phyloP scores from a whole-genome alignment of 192 early-diverging fungal species.

The Backusella luteola region DNA sequence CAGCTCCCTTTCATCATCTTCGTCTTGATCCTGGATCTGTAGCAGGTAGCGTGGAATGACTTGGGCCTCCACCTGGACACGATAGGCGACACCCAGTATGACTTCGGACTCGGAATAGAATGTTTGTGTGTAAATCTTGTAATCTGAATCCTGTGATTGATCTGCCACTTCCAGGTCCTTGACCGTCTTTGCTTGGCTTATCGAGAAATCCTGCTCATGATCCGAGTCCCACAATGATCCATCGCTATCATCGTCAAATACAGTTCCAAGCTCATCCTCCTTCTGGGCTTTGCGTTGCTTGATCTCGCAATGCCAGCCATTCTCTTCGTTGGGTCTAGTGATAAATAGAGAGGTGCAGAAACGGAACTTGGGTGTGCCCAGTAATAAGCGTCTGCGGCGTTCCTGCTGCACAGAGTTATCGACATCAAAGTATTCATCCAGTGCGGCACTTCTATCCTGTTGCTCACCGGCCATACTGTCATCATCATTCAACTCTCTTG shows the following conservation, averaged over 20 bases:
- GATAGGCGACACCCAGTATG: slow-evolving; percentile 25
- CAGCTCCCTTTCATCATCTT: neutral
- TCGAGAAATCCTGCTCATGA: neutral
- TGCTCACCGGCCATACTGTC: too few species aligned
- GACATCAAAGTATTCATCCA: slow-evolving; percentile 38
- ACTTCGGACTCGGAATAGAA: slow-evolving; percentile 25
- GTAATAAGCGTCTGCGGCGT: slow-evolving; percentile 13
- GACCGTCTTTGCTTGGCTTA: neutral
- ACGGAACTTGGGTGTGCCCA: slow-evolving; percentile 27
- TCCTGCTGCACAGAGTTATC: slow-evolving; percentile 21
- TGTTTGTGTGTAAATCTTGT: slow-evolving; percentile 13
- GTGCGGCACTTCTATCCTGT: slow-evolving; percentile 20
- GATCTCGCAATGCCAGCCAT: slow-evolving; percentile 14
- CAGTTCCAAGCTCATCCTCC: neutral
- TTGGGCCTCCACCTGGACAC: slow-evolving; percentile 25
- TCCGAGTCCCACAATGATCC: slow-evolving; percentile 4
- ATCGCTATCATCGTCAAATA: slow-evolving; percentile 7
- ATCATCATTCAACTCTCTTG: neutral
- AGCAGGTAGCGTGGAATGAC: slow-evolving; percentile 9
- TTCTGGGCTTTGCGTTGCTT: neutral
- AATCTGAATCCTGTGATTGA: too few species aligned
- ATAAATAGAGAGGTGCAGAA: slow-evolving; percentile 23
- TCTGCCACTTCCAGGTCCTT: neutral
- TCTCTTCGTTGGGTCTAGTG: neutral
- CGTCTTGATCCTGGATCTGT: neutral